phyloP scores from a whole-genome alignment of 2,329 filamentous ascomycete genomes.

The Cordyceps militaris region DNA sequence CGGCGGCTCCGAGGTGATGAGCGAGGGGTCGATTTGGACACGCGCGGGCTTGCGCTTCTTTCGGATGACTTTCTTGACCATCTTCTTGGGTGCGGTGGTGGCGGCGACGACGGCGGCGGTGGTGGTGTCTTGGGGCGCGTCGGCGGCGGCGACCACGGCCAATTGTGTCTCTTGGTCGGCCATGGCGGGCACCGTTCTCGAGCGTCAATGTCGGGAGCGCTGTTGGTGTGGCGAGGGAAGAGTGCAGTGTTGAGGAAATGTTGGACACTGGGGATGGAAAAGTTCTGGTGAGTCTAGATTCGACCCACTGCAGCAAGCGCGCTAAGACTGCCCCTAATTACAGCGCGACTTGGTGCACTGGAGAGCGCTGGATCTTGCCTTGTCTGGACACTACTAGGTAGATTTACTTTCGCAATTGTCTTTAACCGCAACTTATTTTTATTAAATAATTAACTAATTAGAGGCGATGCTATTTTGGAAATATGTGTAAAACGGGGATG shows the following conservation, averaged over 20 bases:
- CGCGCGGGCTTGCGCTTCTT: constrained; percentile 86
- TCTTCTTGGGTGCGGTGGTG: constrained; percentile 49
- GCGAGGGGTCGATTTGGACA: constrained; percentile 80
- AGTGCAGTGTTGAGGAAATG: not conserved
- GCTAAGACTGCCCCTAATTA: not conserved
- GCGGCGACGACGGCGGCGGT: constrained; percentile 41
- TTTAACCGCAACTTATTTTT: no score
- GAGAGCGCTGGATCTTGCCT: no score
- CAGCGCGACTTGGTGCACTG: not conserved
- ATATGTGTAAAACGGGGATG: no score
- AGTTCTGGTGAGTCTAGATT: not conserved
- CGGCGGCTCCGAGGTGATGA: constrained; percentile 75
- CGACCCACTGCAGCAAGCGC: no score
- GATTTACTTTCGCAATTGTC: no score
- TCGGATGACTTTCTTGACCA: constrained; percentile 79
- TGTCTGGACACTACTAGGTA: no score
- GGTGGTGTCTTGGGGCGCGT: constrained; percentile 28
- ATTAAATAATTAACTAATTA: no score
- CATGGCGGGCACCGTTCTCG: constrained; percentile 19
- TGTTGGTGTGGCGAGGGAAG: not conserved
- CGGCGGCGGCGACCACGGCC: constrained; percentile 20
- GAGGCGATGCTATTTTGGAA: no score
- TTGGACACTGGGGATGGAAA: not conserved
- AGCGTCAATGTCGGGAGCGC: not conserved
- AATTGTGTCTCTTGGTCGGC: constrained; percentile 25